Evolutionary conservation across 495 filamentous ascomycete species (phyloP).

Genomic region (Pyronema domesticum): DNA sequence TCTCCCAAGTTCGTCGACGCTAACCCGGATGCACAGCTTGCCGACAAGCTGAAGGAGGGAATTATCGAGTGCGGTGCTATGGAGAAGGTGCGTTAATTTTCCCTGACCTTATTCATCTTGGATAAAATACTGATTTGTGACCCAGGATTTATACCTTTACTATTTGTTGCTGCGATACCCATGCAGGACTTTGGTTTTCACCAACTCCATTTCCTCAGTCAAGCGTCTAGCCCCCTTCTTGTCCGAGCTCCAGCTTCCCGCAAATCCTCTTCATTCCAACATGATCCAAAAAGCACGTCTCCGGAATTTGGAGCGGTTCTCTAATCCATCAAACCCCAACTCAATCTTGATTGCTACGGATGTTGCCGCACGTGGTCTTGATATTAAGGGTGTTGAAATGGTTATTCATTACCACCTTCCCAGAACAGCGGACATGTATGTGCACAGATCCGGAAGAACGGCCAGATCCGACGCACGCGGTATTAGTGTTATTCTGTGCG

Average conservation of each 20-base stretch:
- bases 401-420: slow-evolving; percentile 93
- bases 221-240: slow-evolving; percentile 72
- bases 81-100: slow-evolving; percentile 50
- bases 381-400: slow-evolving; percentile 73
- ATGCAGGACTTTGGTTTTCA: slow-evolving; percentile 69
- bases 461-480: slow-evolving; percentile 65
- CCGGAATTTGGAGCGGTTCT: slow-evolving; percentile 80
- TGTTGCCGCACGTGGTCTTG: slow-evolving; percentile 88
- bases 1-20: slow-evolving; percentile 84
- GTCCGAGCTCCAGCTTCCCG: slow-evolving; percentile 61
- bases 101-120: not conserved
- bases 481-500: slow-evolving; percentile 69
- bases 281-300: slow-evolving; percentile 97
- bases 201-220: slow-evolving; percentile 87
- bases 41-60: slow-evolving; percentile 66
- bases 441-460: slow-evolving; percentile 88
- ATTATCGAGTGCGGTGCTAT: slow-evolving; percentile 78
- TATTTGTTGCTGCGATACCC: slow-evolving; percentile 68
- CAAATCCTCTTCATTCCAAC: slow-evolving; percentile 66
- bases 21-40: slow-evolving; percentile 70
- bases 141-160: slow-evolving; percentile 79
- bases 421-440: slow-evolving; percentile 77
- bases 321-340: slow-evolving; percentile 35
- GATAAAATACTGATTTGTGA: slow-evolving; percentile 5
- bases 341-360: slow-evolving; percentile 84